Base-by-base conservation (phyloP, 1,284 basidiomycete species). In the Vanrija sp. region DNA sequence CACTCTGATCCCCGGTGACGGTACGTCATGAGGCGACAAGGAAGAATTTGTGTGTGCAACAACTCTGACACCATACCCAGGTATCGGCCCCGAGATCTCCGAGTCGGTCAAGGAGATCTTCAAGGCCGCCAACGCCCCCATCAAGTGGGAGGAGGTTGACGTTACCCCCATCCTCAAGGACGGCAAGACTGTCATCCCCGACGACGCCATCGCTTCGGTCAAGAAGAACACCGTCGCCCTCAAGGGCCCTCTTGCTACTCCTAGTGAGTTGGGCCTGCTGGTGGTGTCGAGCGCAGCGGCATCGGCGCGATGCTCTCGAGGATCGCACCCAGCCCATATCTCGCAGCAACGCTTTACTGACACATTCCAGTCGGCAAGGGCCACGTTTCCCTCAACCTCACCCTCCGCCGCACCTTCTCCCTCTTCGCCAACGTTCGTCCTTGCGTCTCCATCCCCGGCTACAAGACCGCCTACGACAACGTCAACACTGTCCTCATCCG, bases 341-440 rank as follows among this genome's bases (percentile, higher is more conserved):
- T 23, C 21, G 21, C 21, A 23, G 21, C 21, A 23, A 5, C 21
- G 21, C 21, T 23, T 23, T 23, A 12, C 28, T 26, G 21, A 60
- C 54, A 6, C 18, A 10, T 6, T 55, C 34, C 75, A 91, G 92
- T 98, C 78, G 96, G 95, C 70, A 98, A 98, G 83, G 95, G 95
- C 46, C 96, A 98, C 78, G 94, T 98, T 65, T 98, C 96, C 52
- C 82, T 98, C 64, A 99, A 99, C 81, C 81, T 98, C 79, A 98
- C 95, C 43, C 83, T 98, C 54, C 88, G 96, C 64, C 85, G 95
- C 69, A 97, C 95, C 7, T 98, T 99, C 82, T 91, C 92, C 77
- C 85, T 98, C 56, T 99, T 97, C 74, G 96, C 96, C 73, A 98
- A 98, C 76, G 95, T 98, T 66, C 86, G 95, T 62, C 96, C 95